Evolutionary conservation across 176 grass and related monocot genomes (phyloP).

Genomic region (Zizania latifolia): DNA sequence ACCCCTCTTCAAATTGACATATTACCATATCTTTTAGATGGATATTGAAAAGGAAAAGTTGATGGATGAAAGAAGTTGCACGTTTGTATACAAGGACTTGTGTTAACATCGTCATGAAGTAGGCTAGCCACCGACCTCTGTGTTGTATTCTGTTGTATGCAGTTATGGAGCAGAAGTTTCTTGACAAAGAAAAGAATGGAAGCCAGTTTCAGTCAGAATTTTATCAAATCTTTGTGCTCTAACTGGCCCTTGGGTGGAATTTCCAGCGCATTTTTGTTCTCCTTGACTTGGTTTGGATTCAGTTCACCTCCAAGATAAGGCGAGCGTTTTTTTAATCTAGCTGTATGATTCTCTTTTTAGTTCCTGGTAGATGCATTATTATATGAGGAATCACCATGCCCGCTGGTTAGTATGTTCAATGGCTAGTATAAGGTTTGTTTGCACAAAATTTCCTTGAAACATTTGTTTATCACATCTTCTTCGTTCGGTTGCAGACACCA

Average conservation of each 20-base stretch:
- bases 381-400: not conserved
- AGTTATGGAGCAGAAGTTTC: slow-evolving; percentile 15
- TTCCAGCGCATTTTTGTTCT: not conserved
- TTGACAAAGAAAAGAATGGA: slow-evolving; percentile 2
- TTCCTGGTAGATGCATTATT: not conserved
- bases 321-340: not conserved
- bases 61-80: slow-evolving; percentile 10
- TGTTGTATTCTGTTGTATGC: not conserved
- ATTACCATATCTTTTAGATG: slow-evolving; percentile 5
- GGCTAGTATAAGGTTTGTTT: slow-evolving; percentile 5
- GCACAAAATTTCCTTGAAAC: not conserved
- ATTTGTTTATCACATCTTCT: slow-evolving; percentile 37
- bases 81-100: slow-evolving; percentile 22
- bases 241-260: not conserved
- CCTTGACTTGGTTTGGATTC: not conserved
- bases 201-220: not conserved
- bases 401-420: not conserved
- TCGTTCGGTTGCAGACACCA: too few species aligned
- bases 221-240: not conserved
- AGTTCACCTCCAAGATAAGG: not conserved
- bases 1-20: slow-evolving; percentile 23
- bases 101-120: slow-evolving; percentile 34
- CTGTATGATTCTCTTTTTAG: not conserved
- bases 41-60: slow-evolving; percentile 7
- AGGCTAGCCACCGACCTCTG: slow-evolving; percentile 32